Evolutionary conservation across 2,329 filamentous ascomycete genomes (phyloP), one percentile per base, ranked within the genome.

Genomic region (Neonectria neomacrospora): DNA sequence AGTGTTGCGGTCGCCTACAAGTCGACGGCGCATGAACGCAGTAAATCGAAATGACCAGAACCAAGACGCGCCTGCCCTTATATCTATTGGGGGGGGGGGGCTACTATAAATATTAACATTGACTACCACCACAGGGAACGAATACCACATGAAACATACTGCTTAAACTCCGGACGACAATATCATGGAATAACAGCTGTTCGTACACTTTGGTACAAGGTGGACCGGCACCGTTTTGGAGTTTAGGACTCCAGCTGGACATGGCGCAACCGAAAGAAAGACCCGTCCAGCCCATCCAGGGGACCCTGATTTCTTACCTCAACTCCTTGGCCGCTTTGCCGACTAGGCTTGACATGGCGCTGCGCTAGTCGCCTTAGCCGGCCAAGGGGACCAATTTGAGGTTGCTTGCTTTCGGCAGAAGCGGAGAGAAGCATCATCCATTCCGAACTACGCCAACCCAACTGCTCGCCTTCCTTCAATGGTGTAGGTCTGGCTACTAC

Each of bases 261-360:
- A 41, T 58, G 37, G 48, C 54, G 50, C 42, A 63, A 58, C 50
- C 54, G 41, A 53, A 56, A 52, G 39, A 37, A 57, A 42, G 54
- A 30, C 32, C 51, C 42, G 48, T 47, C 54, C 60, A 18, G 41
- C 50, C 26, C 26, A 44, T 48, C 42, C 54, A 63, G 50, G 54
- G 45, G 59, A 48, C 54, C 59, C 47, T 62, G 59, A 57, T 52
- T 55, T 42, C 37, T 18, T 22, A 23, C 47, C 47, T 26, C 30
- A 45, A 57, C 39, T 55, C 53, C 48, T 41, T 62, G 59, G 34
- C 28, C 48, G 20, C 23, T 34, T 37, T 37, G 37, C 48, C 28
- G 34, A 23, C 41, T 44, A 23, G 23, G 22, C 42, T 44, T 42
- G 20, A 41, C 44, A 30, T 54, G 48, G 60, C 50, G 54, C 30